Evolutionary conservation across 2,329 filamentous ascomycete species (phyloP).

Genomic region (Fragosphaeria purpurea): DNA sequence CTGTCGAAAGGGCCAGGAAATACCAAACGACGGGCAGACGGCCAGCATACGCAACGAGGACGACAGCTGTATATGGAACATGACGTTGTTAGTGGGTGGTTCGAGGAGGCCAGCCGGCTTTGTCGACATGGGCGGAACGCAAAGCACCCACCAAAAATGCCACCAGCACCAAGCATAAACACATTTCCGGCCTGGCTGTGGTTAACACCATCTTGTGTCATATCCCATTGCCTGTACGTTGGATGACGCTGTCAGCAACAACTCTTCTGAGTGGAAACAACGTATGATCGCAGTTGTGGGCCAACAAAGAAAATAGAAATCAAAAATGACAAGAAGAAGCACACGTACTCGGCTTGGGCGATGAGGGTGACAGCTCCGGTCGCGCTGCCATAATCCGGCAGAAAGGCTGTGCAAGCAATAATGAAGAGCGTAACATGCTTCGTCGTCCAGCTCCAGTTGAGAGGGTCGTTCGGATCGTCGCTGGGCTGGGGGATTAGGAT

Average conservation of each 20-base stretch:
- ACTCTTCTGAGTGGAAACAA: background rate
- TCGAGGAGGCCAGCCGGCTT: background rate
- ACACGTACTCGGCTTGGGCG: conserved; percentile 29
- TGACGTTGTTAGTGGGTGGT: background rate
- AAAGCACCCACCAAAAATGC: conserved; percentile 24
- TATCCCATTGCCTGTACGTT: conserved; percentile 32
- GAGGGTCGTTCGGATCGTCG: conserved; percentile 38
- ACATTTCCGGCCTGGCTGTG: conserved; percentile 42
- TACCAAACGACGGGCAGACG: conserved; percentile 34
- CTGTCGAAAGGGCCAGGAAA: conserved; percentile 26
- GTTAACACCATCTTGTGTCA: conserved; percentile 38
- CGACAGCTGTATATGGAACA: conserved; percentile 20
- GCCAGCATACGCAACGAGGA: conserved; percentile 32
- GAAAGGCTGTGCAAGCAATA: conserved; percentile 34
- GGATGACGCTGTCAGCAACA: background rate
- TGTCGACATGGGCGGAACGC: too few relatives aligned
- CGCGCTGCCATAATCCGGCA: conserved; percentile 39
- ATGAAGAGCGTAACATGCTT: conserved; percentile 40
- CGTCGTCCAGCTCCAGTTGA: conserved; percentile 41
- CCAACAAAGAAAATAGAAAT: too few relatives aligned
- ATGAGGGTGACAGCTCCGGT: conserved; percentile 33
- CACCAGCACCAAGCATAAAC: conserved; percentile 37
- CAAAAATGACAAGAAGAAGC: too few relatives aligned
- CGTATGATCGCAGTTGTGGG: too few relatives aligned
- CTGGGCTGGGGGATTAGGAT: conserved; percentile 45